Conservation (phyloP, 148 eudicot genomes). For the Chenopodium quinoa region DNA sequence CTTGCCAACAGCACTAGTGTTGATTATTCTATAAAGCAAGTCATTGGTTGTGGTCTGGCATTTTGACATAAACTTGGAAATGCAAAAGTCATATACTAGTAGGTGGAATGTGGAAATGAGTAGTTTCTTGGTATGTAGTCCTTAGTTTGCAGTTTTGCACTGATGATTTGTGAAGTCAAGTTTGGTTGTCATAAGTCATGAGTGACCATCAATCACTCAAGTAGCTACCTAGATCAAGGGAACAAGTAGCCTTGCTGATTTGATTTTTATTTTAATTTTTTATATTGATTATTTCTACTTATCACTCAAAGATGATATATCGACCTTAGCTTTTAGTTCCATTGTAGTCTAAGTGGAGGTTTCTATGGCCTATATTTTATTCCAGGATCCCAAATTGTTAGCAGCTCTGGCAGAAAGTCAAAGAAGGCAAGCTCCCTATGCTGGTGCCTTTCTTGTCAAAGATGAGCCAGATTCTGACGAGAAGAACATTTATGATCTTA, state of each 20-base stretch:
- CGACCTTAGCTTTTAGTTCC: not conserved
- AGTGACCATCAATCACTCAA: not conserved
- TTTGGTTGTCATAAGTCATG: not conserved
- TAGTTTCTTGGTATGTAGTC: not conserved
- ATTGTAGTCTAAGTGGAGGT: not conserved
- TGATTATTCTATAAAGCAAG: not conserved
- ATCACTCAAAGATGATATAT: not conserved
- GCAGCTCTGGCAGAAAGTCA: conserved; percentile 86
- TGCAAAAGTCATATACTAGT: not conserved
- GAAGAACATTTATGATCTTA: conserved; percentile 68
- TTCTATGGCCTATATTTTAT: conserved; percentile 12
- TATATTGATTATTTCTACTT: not conserved
- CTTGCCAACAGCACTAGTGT: not conserved
- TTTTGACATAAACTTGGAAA: not conserved
- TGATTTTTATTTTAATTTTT: not conserved
- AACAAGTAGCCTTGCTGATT: not conserved
- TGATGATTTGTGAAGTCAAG: not conserved
- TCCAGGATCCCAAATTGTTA: conserved; percentile 86
- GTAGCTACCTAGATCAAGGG: not conserved
- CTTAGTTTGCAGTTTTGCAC: not conserved
- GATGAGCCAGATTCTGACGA: conserved; percentile 83
- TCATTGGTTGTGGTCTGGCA: not conserved
- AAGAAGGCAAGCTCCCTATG: conserved; percentile 88
- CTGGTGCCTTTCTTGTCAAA: conserved; percentile 94
- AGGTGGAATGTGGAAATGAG: not conserved